A percentile compares a stretch with the other conserved stretches of the same genome.
Conservation (phyloP, 2,329 filamentous ascomycete species). For the Penicillium griseofulvum region DNA sequence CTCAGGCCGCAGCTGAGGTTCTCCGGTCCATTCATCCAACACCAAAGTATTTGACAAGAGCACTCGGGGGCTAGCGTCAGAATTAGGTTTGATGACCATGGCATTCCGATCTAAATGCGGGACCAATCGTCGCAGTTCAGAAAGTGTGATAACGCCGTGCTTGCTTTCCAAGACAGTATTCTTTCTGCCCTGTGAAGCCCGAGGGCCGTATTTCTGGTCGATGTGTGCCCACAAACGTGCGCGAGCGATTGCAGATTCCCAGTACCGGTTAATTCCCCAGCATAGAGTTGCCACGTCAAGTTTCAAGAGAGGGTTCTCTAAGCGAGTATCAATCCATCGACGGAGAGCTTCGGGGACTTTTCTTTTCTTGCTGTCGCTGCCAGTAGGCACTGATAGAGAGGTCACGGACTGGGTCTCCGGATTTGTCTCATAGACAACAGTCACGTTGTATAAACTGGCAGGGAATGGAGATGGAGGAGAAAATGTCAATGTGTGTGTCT, state of each 20-base stretch:
- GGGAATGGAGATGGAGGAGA: constrained; percentile 39
- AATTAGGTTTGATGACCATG: constrained; percentile 31
- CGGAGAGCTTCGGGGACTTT: constrained; percentile 31
- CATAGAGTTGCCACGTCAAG: constrained; percentile 43
- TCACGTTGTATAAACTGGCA: constrained; percentile 31
- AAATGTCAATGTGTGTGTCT: constrained; percentile 38
- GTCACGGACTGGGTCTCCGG: constrained; percentile 35
- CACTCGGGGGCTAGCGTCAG: constrained; percentile 16
- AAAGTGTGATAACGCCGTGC: constrained; percentile 17
- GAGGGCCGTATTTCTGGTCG: constrained; percentile 23
- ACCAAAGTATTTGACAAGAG: constrained; percentile 36
- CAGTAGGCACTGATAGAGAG: constrained; percentile 31
- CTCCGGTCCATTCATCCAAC: constrained; percentile 43
- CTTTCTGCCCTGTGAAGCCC: constrained; percentile 13
- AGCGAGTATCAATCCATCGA: constrained; percentile 36
- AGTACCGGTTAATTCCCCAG: constrained; percentile 44
- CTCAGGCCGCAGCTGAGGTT: constrained; percentile 38
- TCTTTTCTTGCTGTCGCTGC: constrained; percentile 14
- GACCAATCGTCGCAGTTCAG: constrained; percentile 30
- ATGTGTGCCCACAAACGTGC: constrained; percentile 39
- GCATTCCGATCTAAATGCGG: constrained; percentile 39
- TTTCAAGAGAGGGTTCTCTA: constrained; percentile 35
- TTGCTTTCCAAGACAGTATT: background rate
- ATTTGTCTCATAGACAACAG: constrained; percentile 36
- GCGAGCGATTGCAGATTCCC: constrained; percentile 40